Evolutionary conservation across 208 protist genomes (phyloP), one percentile per base, ranked within the genome.

Genomic region (Leishmania lainsoni): DNA sequence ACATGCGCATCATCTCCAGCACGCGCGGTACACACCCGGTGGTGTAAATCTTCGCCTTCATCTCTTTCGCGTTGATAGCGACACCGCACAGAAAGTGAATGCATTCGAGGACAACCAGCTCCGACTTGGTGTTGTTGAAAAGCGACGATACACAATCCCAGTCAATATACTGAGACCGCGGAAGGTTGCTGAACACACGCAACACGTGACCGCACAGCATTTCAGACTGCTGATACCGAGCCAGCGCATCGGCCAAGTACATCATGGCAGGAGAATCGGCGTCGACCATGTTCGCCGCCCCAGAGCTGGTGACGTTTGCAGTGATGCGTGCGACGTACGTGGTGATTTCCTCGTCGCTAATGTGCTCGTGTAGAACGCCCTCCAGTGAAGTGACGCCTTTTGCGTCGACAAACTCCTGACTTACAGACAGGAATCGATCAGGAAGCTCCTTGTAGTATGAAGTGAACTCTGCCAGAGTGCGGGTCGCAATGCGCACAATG

Each of bases 391-490:
- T 78, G 12, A 95, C 79, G n/a, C 94, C 94, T 65, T 89, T 89
- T 35, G 90, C 92, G 20, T 90, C 90, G 66, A 94, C 42, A 70
- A 97, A 96, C 87, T 95, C 91, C 66, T 90, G 86, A 75, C 87
- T 92, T 45, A 83, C 83, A 45, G 85, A 63, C 26, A 83, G 75
- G 84, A 94, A 97, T n/a, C 89, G 88, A 68, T 95, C 86, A n/a
- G 94, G 88, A 45, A 89, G 87, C 29, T 96, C 93, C 54, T 87
- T 89, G 75, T 89, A 92, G 79, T 95, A 97, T 39, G 92, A 93
- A 16, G 94, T 97, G 80, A 96, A 97, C 83, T 97, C 93, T 9
- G 94, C 94, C 74, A 97, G 76, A 35, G 92, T 78, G 26, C 91
- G 85, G n/a, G 86, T 90, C 56, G 87, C 89, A 54, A 90, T 80